Evolutionary conservation across 169 alveolate genomes (phyloP), one percentile per base, ranked within the genome.

Genomic region (Neospora caninum): DNA sequence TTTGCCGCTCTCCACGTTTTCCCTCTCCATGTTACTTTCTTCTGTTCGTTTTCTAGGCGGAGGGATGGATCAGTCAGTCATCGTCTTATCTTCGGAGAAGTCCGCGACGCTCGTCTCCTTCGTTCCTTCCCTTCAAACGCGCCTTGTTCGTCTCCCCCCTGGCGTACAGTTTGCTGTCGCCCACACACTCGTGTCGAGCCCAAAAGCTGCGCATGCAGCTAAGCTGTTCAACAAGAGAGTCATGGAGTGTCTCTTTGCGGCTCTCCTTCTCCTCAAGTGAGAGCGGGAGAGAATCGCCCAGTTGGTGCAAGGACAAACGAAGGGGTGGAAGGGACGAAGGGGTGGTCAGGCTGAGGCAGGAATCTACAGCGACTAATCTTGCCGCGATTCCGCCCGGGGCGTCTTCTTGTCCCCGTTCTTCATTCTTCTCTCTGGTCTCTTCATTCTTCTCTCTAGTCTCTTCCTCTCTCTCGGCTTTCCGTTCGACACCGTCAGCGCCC

Each of bases 161-260:
- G 84, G 84, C 45, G 16, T 73, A 10, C 1, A 10, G 25, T 73
- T 73, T 43, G 84, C 84, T 13, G 84, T 73, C 45, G 39, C 45
- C 18, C 84, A 73, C 84, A 73, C 84, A n/a, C 39, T 36, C 18
- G 84, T 36, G 49, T 0, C 4, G 43, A 73, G 84, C n/a, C 84
- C 84, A n/a, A 73, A 73, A n/a, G 84, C 84, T 43, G 84, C 27
- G 41, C 84, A 31, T n/a, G 49, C 42, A 13, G 84, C 84, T 43
- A 73, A 10, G 84, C 84, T 10, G 0, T 73, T 73, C 84, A 73
- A 73, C 84, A 73, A 73, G n/a, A 2, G 84, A 73, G 84, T 73
- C 27, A 0, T 73, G 43, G 84, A 73, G 84, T 73, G 84, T n/a
- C 42, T 34, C 84, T n/a, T 73, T 22, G 84, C 84, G 49, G 84